phyloP scores from a whole-genome alignment of 441 rosid genomes.

The Breynia disticha region DNA sequence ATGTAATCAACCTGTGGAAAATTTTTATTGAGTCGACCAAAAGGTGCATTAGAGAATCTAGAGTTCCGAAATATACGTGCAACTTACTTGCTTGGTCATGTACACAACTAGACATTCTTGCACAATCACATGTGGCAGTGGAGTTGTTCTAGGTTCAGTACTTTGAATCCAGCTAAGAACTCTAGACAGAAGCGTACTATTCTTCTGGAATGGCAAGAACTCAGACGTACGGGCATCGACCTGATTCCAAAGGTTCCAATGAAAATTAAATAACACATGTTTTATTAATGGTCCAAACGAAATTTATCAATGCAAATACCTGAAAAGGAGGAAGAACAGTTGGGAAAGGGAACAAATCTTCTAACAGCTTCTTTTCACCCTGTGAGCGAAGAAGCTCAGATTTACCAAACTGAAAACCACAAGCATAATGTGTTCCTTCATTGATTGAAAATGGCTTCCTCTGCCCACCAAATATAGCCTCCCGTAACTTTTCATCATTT shows the following conservation, averaged over 20 bases:
- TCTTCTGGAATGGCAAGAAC: slow-evolving; percentile 77
- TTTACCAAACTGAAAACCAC: slow-evolving; percentile 65
- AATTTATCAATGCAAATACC: slow-evolving; percentile 34
- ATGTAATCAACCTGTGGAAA: slow-evolving; percentile 61
- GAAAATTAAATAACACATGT: neutral
- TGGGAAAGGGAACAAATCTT: slow-evolving; percentile 78
- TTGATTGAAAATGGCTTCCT: slow-evolving; percentile 23
- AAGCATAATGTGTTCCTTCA: slow-evolving; percentile 54
- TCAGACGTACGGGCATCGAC: slow-evolving; percentile 51
- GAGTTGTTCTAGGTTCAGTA: slow-evolving; percentile 48
- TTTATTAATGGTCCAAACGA: neutral
- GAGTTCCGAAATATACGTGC: slow-evolving; percentile 12
- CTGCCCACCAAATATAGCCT: slow-evolving; percentile 48
- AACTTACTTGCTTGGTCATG: slow-evolving; percentile 70
- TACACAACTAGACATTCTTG: slow-evolving; percentile 74
- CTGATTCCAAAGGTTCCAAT: slow-evolving; percentile 23
- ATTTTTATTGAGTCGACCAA: neutral
- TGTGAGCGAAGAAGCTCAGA: slow-evolving; percentile 49
- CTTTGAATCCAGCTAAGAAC: slow-evolving; percentile 64
- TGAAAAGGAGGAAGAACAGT: slow-evolving; percentile 76
- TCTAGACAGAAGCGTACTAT: slow-evolving; percentile 77
- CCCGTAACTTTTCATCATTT: slow-evolving; percentile 56
- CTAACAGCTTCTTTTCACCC: slow-evolving; percentile 43
- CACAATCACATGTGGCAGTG: slow-evolving; percentile 70
- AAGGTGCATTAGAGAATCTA: neutral